phyloP scores from a whole-genome alignment of 768 basidiomycete genomes.

The Tephrocybe sp. region DNA sequence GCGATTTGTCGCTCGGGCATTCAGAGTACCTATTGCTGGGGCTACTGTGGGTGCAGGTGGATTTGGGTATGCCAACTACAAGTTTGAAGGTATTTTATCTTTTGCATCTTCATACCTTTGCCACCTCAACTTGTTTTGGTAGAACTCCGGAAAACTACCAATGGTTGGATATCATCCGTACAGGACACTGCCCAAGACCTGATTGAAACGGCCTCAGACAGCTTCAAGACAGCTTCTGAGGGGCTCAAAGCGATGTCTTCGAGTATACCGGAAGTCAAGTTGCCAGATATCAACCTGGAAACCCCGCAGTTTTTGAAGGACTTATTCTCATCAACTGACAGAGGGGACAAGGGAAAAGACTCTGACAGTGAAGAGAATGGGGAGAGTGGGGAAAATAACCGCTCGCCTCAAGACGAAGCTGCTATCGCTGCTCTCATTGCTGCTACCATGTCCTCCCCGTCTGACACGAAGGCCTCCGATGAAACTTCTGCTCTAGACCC shows the following conservation, averaged over 20 bases:
- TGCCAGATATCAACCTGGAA: constrained; percentile 42
- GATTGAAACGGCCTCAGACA: constrained; percentile 65
- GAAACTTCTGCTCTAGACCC: constrained; percentile 38
- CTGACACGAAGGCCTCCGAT: constrained; percentile 46
- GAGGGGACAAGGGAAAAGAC: constrained; percentile 28
- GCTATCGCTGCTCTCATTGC: constrained; percentile 74
- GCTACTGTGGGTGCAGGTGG: constrained; percentile 89
- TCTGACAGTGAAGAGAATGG: constrained; percentile 28
- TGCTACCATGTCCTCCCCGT: constrained; percentile 75
- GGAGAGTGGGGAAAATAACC: constrained; percentile 35
- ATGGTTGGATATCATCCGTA: constrained; percentile 60
- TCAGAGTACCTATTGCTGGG: constrained; percentile 85
- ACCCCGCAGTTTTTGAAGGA: constrained; percentile 71
- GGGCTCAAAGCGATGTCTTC: constrained; percentile 58
- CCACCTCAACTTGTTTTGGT: constrained; percentile 1
- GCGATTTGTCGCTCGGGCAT: constrained; percentile 82
- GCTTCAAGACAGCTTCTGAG: constrained; percentile 72
- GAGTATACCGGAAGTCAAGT: constrained; percentile 57
- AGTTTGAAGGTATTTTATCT: constrained; percentile 76
- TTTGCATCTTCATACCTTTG: background rate
- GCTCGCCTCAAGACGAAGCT: constrained; percentile 56
- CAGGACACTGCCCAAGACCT: constrained; percentile 71
- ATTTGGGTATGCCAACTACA: constrained; percentile 93
- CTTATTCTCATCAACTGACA: constrained; percentile 37
- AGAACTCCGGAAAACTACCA: constrained; percentile 74